These are phyloP conservation scores for Plectosphaerella plurivora DNA, from an alignment of 2,329 filamentous ascomycete genomes.

Conservation along the genomic window DNA sequence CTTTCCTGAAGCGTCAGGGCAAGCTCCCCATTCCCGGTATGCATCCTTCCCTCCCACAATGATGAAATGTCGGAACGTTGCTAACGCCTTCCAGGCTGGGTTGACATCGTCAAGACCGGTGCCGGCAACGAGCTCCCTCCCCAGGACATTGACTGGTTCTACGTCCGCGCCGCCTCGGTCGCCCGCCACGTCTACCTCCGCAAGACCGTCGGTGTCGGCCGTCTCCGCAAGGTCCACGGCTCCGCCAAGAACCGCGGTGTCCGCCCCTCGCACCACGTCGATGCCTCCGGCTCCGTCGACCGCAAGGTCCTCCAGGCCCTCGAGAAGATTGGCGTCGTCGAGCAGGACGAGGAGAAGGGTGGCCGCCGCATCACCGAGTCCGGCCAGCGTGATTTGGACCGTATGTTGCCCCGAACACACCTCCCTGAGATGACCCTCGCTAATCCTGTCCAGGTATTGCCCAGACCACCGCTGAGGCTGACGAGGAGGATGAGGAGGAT, in stretches of 20 bases:
- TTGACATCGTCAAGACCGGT: constrained; percentile 99
- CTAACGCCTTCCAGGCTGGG: constrained; percentile 67
- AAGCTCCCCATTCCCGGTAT: constrained; percentile 86
- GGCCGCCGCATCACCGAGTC: constrained; percentile 96
- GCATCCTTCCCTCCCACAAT: constrained; percentile 24
- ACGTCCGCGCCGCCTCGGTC: constrained; percentile 84
- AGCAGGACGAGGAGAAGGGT: constrained; percentile 98
- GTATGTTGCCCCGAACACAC: constrained; percentile 30
- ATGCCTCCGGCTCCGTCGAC: constrained; percentile 92
- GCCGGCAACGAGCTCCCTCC: constrained; percentile 95
- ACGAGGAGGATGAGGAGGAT: constrained; percentile 62
- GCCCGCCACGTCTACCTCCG: constrained; percentile 98
- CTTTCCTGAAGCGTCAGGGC: constrained; percentile 91
- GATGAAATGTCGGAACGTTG: constrained; percentile 4
- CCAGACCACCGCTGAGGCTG: constrained; percentile 71
- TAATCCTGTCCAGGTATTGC: constrained; percentile 55
- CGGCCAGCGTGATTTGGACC: constrained; percentile 98
- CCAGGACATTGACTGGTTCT: constrained; percentile 98
- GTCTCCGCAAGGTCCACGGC: constrained; percentile 94
- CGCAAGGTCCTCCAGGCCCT: constrained; percentile 96
- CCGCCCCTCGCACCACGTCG: constrained; percentile 88
- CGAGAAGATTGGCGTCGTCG: constrained; percentile 98
- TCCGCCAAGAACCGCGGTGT: constrained; percentile 95
- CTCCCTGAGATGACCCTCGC: neutral
- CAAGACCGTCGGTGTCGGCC: constrained; percentile 98